Base-by-base conservation (phyloP, 2,329 filamentous ascomycete genomes). In the Lasiodiplodia sp. region DNA sequence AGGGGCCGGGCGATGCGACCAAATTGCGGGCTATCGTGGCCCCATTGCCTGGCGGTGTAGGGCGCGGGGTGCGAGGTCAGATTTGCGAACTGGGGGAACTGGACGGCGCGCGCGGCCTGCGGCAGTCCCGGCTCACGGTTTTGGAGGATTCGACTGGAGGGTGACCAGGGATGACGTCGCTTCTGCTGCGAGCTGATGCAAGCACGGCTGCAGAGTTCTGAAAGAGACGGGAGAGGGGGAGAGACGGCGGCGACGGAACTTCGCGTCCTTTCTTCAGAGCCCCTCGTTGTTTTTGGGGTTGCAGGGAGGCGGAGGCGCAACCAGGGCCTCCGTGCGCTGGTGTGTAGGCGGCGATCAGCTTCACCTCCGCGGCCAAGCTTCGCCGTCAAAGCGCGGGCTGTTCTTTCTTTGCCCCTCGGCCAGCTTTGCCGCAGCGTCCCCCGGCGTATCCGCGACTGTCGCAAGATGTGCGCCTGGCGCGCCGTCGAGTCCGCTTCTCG, bases 1-100 rank as follows among this genome's bases (percentile, higher is more conserved):
- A 68, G 66, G 66, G 66, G 66, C 57, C 66, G 66, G 57, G 57
- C 55, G 49, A 56, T 62, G 57, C 66, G 66, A 68, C 66, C 66
- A 44, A n/a, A 49, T 52, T 62, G 49, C 66, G 57, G 56, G 66
- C 57, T 68, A 68, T 63, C 66, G 66, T 47, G 51, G 44, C 66
- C 55, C 57, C 66, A 68, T 68, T 68, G 66, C 66, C 57, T 51
- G 28, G 5, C 28, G 23, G 16, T 14, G 34, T 31, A 23, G 51
- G 37, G 51, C 49, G 51, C 38, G 51, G 21, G 40, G 10, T 37
- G 28, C 18, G 55, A 31, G 11, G 47, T 31, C 34, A 31, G 52
- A 11, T 40, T 18, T 66, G 4, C 21, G 16, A 49, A 49, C 62
- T 53, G 21, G 60, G 8, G 34, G 34, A 34, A 56, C 34, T 16